These are phyloP conservation scores for Prunus persica DNA, from an alignment of 306 rosid species.

Conservation along the genomic window DNA sequence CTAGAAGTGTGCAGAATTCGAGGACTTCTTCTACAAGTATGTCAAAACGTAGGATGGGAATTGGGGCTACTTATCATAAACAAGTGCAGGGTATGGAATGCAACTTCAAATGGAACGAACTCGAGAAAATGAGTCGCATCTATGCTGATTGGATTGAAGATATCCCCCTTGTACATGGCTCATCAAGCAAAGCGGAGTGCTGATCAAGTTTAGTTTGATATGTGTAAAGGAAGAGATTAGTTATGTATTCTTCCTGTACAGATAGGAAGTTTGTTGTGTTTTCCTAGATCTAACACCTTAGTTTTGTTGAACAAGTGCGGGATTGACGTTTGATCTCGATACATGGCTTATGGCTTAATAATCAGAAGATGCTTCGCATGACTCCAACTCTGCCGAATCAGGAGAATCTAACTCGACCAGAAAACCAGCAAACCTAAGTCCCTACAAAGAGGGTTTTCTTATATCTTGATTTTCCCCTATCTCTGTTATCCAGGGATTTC, in stretches of 20 bases:
- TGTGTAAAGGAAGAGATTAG: too few relatives aligned
- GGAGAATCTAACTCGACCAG: too few relatives aligned
- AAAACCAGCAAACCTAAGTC: too few relatives aligned
- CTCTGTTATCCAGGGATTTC: background rate
- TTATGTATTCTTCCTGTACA: background rate
- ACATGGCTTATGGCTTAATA: background rate
- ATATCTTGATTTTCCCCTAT: background rate
- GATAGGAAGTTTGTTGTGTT: background rate
- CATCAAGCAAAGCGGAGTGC: conserved; percentile 13
- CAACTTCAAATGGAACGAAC: conserved; percentile 19
- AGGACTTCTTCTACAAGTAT: conserved; percentile 5
- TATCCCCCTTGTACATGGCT: conserved; percentile 6
- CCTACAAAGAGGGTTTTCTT: too few relatives aligned
- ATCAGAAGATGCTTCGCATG: background rate
- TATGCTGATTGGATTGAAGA: conserved; percentile 60
- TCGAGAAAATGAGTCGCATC: conserved; percentile 35
- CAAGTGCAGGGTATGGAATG: conserved; percentile 13
- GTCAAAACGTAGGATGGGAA: background rate
- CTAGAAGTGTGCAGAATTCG: background rate
- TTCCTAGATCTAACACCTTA: background rate
- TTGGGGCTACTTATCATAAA: background rate
- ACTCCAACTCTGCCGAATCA: background rate
- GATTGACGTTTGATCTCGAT: background rate
- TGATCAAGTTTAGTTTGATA: background rate
- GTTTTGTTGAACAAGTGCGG: background rate